Conservation (phyloP, 441 rosid species). For the Populus hybrid region DNA sequence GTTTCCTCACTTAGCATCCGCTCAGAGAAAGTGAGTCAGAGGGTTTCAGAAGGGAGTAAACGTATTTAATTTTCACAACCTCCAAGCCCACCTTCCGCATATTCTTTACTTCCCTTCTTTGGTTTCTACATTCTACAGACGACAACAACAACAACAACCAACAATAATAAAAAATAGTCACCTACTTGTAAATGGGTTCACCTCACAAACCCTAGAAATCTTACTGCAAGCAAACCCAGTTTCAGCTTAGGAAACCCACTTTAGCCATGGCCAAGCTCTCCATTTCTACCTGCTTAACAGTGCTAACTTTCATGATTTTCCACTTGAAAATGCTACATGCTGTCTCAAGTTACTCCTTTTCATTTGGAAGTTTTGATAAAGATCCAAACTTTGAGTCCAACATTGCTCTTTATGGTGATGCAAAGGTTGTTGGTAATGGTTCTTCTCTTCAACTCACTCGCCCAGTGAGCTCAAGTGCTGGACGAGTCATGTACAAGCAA, state of each 20-base stretch:
- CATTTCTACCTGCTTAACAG: slow-evolving; percentile 28
- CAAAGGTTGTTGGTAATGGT: slow-evolving; percentile 39
- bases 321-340: slow-evolving; percentile 35
- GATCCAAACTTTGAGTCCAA: slow-evolving; percentile 44
- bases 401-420: slow-evolving; percentile 65
- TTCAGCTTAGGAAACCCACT: slow-evolving; percentile 26
- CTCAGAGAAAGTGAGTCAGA: slow-evolving; percentile 27
- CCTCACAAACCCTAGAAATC: slow-evolving; percentile 41
- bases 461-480: slow-evolving; percentile 45
- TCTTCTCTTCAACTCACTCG: slow-evolving; percentile 59
- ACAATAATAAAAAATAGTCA: slow-evolving; percentile 16
- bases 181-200: slow-evolving; percentile 37
- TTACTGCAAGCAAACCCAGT: slow-evolving; percentile 11
- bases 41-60: slow-evolving; percentile 38
- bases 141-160: slow-evolving; percentile 23
- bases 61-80: slow-evolving; percentile 68
- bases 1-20: slow-evolving; percentile 48
- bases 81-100: slow-evolving; percentile 30
- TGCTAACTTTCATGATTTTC: slow-evolving; percentile 33
- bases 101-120: slow-evolving; percentile 32
- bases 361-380: slow-evolving; percentile 42
- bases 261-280: slow-evolving; percentile 42
- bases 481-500: slow-evolving; percentile 56
- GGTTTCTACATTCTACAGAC: slow-evolving; percentile 18
- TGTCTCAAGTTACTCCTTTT: slow-evolving; percentile 39